phyloP scores from a whole-genome alignment of 1,139 yeast species.

The Entelexis sorbosivorans region DNA sequence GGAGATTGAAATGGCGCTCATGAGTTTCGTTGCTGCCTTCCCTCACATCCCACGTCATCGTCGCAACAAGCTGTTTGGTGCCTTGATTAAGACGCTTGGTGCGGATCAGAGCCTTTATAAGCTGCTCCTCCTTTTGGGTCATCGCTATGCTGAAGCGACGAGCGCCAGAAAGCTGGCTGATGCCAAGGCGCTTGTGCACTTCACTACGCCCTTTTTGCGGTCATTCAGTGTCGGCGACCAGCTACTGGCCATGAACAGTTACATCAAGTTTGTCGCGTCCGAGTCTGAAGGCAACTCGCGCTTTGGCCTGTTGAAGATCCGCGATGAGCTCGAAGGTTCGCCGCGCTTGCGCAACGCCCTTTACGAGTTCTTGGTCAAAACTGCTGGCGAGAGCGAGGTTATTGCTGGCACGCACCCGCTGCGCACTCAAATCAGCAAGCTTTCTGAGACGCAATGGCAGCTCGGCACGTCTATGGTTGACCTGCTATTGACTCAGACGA shows the following conservation, averaged over 20 bases:
- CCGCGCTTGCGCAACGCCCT: constrained; percentile 30
- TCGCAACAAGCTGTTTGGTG: constrained; percentile 70
- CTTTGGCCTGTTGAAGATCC: constrained; percentile 19
- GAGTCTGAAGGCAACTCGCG: constrained; percentile 14
- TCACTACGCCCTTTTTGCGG: constrained; percentile 56
- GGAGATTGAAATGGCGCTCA: constrained; percentile 63
- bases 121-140: constrained; percentile 67
- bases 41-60: constrained; percentile 95
- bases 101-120: constrained; percentile 54
- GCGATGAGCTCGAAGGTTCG: constrained; percentile 11
- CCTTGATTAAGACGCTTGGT: constrained; percentile 71
- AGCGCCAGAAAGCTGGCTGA: constrained; percentile 40
- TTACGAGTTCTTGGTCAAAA: constrained; percentile 35
- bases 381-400: constrained; percentile 26
- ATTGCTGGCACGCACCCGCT: constrained; percentile 28
- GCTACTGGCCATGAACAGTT: constrained; percentile 47
- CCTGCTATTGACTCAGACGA: constrained; percentile 4
- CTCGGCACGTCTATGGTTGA: constrained; percentile 13
- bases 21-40: constrained; percentile 87
- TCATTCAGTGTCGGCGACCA: constrained; percentile 61
- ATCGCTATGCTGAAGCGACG: constrained; percentile 51
- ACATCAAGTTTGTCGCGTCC: constrained; percentile 36
- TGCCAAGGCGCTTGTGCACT: constrained; percentile 55
- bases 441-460: constrained; percentile 7
- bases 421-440: constrained; percentile 23